Evolutionary conservation across 495 filamentous ascomycete species (phyloP), one percentile per base, ranked within the genome.

Genomic region (Podospora pseudoanserina): DNA sequence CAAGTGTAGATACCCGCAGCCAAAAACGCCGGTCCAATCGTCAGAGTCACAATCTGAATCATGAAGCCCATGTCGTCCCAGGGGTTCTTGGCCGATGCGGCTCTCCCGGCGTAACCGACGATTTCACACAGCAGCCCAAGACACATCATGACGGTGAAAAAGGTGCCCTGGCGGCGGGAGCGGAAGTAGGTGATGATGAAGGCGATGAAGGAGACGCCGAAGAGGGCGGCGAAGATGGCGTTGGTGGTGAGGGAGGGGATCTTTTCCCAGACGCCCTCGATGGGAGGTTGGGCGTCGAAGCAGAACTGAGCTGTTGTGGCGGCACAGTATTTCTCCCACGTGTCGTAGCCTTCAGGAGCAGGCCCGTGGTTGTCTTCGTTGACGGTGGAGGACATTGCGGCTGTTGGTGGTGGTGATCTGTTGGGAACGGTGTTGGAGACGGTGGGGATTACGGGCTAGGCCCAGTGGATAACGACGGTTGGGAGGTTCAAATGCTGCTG

Each of bases 1-100:
- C 68, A 77, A 44, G 74, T 64, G 65, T 74, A 73, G 56, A 72
- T 64, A 39, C 71, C 71, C 7, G 76, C 69, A 9, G 74, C 63
- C 60, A 72, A 64, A 58, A 82, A 76, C 19, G 76, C 74, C 32
- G 77, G 72, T 61, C 74, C 78, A 53, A 81, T 75, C 27, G 74
- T 74, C n/a, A 78, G 76, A 19, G 72, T 69, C 69, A 79, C 78
- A 65, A 80, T 73, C 19, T 72, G 77, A 20, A 77, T 76, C 20
- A 63, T 18, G 32, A 63, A 63, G 5, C 61, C 61, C 70, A 69
- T 13, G n/a, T 60, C 65, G 3, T 60, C 23, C 54, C 61, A 63
- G 4, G 61, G 61, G 60, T 73, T 72, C n/a, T 72, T 58, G 64
- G 73, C 64, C 67, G 74, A 62, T 67, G 75, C 18, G 62, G 75